phyloP scores from a whole-genome alignment of 257 asterid genomes.

The Solanum chilense region DNA sequence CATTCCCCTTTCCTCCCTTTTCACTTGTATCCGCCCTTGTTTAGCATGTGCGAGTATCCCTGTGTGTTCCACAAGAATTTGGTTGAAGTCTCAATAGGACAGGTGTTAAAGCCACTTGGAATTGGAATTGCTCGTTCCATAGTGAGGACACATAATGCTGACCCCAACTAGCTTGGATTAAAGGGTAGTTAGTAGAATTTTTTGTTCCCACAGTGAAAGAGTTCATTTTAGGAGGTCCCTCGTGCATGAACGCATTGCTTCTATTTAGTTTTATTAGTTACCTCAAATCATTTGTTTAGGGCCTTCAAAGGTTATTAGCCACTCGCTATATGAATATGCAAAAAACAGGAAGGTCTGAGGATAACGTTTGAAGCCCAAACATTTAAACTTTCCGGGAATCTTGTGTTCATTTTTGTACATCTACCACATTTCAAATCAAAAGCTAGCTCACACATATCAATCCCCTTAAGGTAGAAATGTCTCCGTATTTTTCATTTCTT shows the following conservation, averaged over 20 bases:
- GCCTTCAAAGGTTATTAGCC: not conserved
- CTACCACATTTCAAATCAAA: not conserved
- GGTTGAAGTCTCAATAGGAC: not conserved
- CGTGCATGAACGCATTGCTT: not conserved
- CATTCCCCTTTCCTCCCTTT: not conserved
- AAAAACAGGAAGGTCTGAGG: not conserved
- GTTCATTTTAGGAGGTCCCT: not conserved
- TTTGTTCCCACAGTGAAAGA: not conserved
- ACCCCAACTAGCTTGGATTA: not conserved
- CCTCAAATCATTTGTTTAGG: not conserved
- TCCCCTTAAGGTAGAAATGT: not conserved
- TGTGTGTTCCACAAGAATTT: not conserved
- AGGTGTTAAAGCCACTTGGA: not conserved
- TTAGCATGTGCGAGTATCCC: not conserved
- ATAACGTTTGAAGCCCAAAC: not conserved
- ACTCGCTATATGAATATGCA: not conserved
- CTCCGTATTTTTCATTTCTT: not conserved
- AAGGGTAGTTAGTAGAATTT: not conserved
- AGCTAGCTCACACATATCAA: not conserved
- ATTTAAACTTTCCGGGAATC: not conserved
- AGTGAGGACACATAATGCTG: not conserved
- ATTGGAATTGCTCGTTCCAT: not conserved
- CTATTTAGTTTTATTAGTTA: not conserved
- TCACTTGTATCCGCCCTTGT: not conserved
- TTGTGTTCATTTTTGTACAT: not conserved